Evolutionary conservation across 75 land plant species (phyloP).

Genomic region (Ceratopteris richardii): DNA sequence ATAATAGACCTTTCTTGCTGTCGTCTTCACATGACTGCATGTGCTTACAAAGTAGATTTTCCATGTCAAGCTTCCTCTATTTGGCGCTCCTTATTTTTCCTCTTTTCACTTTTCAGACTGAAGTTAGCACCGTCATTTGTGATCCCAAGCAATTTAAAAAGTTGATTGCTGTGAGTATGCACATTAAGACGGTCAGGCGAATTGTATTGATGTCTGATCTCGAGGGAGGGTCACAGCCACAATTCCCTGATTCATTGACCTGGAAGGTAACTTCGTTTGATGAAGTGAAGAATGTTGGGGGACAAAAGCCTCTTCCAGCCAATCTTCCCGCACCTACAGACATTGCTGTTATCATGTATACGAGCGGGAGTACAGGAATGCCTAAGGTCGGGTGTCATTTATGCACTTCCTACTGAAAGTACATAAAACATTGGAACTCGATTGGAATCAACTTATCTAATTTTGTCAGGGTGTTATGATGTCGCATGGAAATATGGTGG

Average conservation of each 20-base stretch:
- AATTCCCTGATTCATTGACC: constrained; percentile 3
- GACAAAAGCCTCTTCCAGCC: constrained; percentile 36
- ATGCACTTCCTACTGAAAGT: not conserved
- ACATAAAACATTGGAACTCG: not conserved
- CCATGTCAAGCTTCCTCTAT: too few species aligned
- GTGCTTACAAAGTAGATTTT: not conserved
- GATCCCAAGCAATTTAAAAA: constrained; percentile 72
- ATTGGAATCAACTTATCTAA: too few species aligned
- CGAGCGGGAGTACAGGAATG: constrained; percentile 95
- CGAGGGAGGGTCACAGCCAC: not conserved
- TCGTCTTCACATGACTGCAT: not conserved
- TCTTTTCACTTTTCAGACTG: constrained; percentile 45
- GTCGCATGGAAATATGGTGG: constrained; percentile 79
- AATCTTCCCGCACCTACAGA: constrained; percentile 49
- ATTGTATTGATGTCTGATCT: constrained; percentile 63
- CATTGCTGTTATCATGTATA: constrained; percentile 89
- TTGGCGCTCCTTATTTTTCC: not conserved
- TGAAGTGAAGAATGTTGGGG: constrained; percentile 54
- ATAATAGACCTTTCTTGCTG: not conserved
- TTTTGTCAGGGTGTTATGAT: constrained; percentile 78
- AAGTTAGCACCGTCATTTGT: constrained; percentile 75
- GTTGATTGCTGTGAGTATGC: constrained; percentile 38
- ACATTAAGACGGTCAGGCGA: constrained; percentile 36
- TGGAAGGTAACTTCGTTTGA: constrained; percentile 49
- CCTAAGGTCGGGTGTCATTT: constrained; percentile 58